These are phyloP conservation scores for Pichia norvegensis DNA, from an alignment of 1,139 yeast genomes.

Conservation along the genomic window DNA sequence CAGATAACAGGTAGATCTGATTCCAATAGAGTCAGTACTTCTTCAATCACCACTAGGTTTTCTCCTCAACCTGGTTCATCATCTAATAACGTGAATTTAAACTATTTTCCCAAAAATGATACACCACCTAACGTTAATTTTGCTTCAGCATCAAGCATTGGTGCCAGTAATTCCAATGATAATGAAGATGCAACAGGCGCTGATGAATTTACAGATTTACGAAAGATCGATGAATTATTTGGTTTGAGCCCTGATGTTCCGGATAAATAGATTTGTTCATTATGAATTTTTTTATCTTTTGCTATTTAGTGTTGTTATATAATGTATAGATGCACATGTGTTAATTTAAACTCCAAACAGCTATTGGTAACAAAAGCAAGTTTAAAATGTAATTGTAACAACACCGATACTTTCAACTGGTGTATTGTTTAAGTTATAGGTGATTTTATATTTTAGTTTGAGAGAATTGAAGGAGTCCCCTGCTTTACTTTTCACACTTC, in stretches of 20 bases:
- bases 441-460: constrained; percentile 77
- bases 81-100: neutral
- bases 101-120: neutral
- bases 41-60: constrained; percentile 25
- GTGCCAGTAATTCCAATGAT: neutral
- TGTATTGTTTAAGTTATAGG: constrained; percentile 44
- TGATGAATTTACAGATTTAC: constrained; percentile 9
- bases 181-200: neutral
- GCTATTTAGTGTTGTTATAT: neutral
- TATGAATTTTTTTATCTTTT: too few relatives aligned
- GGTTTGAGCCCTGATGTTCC: constrained; percentile 2
- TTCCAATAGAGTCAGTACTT: constrained; percentile 27
- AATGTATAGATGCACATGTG: neutral
- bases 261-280: neutral
- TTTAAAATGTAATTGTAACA: constrained; percentile 21
- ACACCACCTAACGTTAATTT: neutral
- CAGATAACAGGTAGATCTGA: constrained; percentile 7
- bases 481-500: constrained; percentile 48
- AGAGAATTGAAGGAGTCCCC: constrained; percentile 35
- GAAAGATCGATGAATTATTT: constrained; percentile 13
- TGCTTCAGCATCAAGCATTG: neutral
- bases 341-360: neutral
- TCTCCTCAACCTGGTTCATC: constrained; percentile 25
- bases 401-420: constrained; percentile 53
- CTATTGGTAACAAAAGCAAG: neutral